phyloP scores from a whole-genome alignment of 164 flowering plant species.

The Berberis thunbergii region DNA sequence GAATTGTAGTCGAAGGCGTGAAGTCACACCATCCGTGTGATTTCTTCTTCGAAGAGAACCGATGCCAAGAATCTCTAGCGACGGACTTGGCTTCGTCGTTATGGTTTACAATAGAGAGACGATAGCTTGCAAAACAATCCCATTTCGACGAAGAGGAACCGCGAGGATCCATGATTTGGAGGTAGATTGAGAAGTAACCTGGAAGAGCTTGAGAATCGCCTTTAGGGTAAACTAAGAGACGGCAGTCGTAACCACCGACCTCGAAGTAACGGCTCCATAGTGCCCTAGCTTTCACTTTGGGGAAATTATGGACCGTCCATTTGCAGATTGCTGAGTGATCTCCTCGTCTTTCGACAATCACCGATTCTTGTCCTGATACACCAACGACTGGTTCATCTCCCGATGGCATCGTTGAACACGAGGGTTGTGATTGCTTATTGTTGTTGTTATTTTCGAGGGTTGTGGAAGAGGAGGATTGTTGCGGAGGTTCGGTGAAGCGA shows the following conservation, averaged over 20 bases:
- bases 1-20: conserved; percentile 50
- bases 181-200: conserved; percentile 75
- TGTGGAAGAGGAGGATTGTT: too few species aligned
- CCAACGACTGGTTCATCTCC: too few species aligned
- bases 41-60: conserved; percentile 85
- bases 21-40: conserved; percentile 99
- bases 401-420: too few species aligned
- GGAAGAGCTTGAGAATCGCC: conserved; percentile 95
- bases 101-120: conserved; percentile 57
- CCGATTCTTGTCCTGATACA: conserved; percentile 27
- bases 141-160: conserved; percentile 66
- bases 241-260: conserved; percentile 91
- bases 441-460: too few species aligned
- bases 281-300: conserved; percentile 65
- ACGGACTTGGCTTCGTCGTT: conserved; percentile 59
- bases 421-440: too few species aligned
- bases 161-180: conserved; percentile 88
- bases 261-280: conserved; percentile 90
- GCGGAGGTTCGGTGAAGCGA: too few species aligned
- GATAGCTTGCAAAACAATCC: conserved; percentile 89
- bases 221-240: conserved; percentile 77
- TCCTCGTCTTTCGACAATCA: conserved; percentile 53
- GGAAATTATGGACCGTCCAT: conserved; percentile 76
- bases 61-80: conserved; percentile 85
- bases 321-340: conserved; percentile 65